phyloP scores from a whole-genome alignment of 2,329 filamentous ascomycete species.

The Lecanosticta acicola region DNA sequence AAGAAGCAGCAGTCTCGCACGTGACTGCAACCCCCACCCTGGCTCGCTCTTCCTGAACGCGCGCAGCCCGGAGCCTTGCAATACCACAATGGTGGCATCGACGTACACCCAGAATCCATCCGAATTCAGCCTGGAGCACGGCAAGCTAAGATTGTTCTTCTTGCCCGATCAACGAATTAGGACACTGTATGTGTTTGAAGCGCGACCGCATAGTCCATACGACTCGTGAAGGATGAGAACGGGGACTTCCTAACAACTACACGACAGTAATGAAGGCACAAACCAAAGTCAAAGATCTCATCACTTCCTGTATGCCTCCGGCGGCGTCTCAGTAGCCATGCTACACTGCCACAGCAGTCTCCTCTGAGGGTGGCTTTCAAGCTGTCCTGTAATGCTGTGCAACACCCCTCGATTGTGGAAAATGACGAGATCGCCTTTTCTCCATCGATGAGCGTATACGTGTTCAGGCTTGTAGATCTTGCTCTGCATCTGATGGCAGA shows the following conservation, averaged over 20 bases:
- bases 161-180: slow-evolving; percentile 45
- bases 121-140: slow-evolving; percentile 42
- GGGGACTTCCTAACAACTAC: no score
- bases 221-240: not conserved
- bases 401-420: slow-evolving; percentile 33
- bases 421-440: slow-evolving; percentile 31
- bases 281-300: no score
- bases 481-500: slow-evolving; percentile 27
- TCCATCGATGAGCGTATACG: slow-evolving; percentile 33
- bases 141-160: slow-evolving; percentile 44
- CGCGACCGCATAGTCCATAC: slow-evolving; percentile 14
- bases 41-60: not conserved
- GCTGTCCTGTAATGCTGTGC: slow-evolving; percentile 32
- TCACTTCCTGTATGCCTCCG: slow-evolving; percentile 2
- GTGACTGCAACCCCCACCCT: not conserved
- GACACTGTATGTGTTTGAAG: slow-evolving; percentile 47
- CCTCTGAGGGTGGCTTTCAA: slow-evolving; percentile 16
- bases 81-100: slow-evolving; percentile 47
- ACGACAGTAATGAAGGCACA: no score
- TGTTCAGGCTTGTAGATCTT: slow-evolving; percentile 25
- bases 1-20: no score
- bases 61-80: slow-evolving; percentile 35
- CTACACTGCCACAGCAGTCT: slow-evolving; percentile 31
- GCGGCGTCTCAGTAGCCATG: slow-evolving; percentile 8
- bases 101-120: slow-evolving; percentile 50